Evolutionary conservation across 73 alveolate species (phyloP).

Genomic region (Symbiodinium natans): DNA sequence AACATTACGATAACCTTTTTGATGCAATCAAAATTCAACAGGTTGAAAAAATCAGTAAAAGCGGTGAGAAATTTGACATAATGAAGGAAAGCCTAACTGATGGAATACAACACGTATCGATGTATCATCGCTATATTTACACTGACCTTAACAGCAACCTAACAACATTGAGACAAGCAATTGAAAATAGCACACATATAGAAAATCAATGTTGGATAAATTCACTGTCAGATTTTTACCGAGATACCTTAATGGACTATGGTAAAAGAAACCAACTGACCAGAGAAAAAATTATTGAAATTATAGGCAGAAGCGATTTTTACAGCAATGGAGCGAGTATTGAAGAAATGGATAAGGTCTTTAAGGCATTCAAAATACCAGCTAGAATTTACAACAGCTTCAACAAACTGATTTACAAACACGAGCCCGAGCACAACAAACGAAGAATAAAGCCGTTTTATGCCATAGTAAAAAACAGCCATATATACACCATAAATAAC

Average conservation of each 20-base stretch:
- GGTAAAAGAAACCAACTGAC: not conserved
- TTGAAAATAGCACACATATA: not conserved
- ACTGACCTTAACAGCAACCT: not conserved
- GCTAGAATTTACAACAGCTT: not conserved
- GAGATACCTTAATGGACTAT: not conserved
- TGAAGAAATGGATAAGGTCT: not conserved
- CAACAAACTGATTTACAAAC: not conserved
- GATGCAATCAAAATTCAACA: not conserved
- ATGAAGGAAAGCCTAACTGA: not conserved
- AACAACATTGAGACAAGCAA: not conserved
- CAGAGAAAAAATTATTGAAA: not conserved
- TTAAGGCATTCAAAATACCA: not conserved
- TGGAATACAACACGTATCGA: not conserved
- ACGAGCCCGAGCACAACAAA: not conserved
- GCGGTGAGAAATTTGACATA: not conserved
- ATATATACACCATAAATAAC: not conserved
- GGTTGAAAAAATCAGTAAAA: not conserved
- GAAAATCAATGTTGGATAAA: not conserved
- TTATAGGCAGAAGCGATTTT: not conserved
- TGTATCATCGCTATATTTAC: not conserved
- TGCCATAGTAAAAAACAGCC: not conserved
- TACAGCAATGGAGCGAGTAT: not conserved
- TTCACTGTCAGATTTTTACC: not conserved
- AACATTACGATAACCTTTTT: not conserved
- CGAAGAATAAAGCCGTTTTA: not conserved